These are phyloP conservation scores for Zizania latifolia DNA, from an alignment of 176 grass and related monocot genomes.

Conservation along the genomic window DNA sequence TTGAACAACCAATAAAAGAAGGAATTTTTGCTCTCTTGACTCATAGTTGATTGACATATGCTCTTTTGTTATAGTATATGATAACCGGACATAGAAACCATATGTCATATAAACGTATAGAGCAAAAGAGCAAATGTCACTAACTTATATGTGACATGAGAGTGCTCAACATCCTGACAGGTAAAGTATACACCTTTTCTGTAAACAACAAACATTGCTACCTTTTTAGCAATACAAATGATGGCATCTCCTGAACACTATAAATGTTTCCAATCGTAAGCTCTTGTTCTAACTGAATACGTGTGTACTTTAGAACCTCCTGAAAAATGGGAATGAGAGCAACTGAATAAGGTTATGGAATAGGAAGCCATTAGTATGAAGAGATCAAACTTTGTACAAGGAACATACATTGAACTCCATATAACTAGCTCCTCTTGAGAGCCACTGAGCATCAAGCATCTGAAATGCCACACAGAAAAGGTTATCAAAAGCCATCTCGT, in stretches of 20 bases:
- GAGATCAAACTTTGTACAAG: neutral
- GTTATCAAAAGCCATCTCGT: constrained; percentile 69
- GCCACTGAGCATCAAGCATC: constrained; percentile 77
- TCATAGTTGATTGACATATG: too few species aligned
- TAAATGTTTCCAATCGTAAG: constrained; percentile 40
- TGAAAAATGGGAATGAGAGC: constrained; percentile 34
- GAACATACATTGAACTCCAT: constrained; percentile 88
- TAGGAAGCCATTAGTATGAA: neutral
- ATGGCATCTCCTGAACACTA: constrained; percentile 48
- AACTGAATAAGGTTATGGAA: constrained; percentile 9
- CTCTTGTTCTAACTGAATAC: constrained; percentile 66
- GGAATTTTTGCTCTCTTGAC: too few species aligned
- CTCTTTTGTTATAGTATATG: too few species aligned
- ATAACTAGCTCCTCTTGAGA: constrained; percentile 61
- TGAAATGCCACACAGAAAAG: constrained; percentile 77
- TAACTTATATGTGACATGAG: too few species aligned
- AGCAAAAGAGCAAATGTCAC: too few species aligned
- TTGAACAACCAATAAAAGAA: constrained; percentile 33
- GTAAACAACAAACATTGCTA: constrained; percentile 25
- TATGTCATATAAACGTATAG: too few species aligned
- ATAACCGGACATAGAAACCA: too few species aligned
- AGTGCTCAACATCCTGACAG: neutral
- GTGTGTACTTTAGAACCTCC: constrained; percentile 70
- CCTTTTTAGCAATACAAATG: constrained; percentile 53
- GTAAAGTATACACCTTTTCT: neutral